These are phyloP conservation scores for Dioscorea dumetorum DNA, from an alignment of 106 monocot genomes.

Conservation along the genomic window DNA sequence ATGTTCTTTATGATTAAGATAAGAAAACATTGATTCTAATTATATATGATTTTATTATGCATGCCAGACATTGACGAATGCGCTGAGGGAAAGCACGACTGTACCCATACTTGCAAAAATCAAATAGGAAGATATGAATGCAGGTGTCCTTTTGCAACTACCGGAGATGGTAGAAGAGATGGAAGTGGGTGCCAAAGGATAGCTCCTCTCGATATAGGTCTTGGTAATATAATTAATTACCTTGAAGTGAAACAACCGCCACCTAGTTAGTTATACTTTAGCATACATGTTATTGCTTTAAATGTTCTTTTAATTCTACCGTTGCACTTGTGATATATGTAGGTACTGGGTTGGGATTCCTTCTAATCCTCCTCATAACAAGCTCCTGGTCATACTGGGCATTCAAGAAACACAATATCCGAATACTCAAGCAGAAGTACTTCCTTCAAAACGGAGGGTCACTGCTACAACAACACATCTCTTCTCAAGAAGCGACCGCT, in stretches of 20 bases:
- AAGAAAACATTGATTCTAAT: neutral
- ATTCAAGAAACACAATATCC: constrained; percentile 13
- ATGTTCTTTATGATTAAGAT: neutral
- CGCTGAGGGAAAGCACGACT: neutral
- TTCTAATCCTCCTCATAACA: neutral
- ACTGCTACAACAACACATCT: constrained; percentile 29
- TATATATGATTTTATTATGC: neutral
- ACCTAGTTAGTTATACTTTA: neutral
- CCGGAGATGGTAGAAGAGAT: neutral
- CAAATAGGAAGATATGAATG: constrained; percentile 1
- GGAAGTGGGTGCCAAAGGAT: constrained; percentile 7
- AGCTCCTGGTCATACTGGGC: constrained; percentile 3
- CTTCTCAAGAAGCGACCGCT: constrained; percentile 2
- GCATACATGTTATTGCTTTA: no score
- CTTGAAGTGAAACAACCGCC: neutral
- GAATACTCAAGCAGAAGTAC: constrained; percentile 18
- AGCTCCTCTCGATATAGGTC: neutral
- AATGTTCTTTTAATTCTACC: no score
- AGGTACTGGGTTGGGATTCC: constrained; percentile 9
- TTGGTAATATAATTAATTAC: neutral
- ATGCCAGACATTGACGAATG: constrained; percentile 23
- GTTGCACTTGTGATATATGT: constrained; percentile 2
- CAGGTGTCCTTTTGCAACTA: neutral
- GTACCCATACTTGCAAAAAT: constrained; percentile 1
- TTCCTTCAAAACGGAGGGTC: constrained; percentile 46